These are phyloP conservation scores for Penicillium occitanis DNA, from an alignment of 2,329 filamentous ascomycete species.

Conservation along the genomic window DNA sequence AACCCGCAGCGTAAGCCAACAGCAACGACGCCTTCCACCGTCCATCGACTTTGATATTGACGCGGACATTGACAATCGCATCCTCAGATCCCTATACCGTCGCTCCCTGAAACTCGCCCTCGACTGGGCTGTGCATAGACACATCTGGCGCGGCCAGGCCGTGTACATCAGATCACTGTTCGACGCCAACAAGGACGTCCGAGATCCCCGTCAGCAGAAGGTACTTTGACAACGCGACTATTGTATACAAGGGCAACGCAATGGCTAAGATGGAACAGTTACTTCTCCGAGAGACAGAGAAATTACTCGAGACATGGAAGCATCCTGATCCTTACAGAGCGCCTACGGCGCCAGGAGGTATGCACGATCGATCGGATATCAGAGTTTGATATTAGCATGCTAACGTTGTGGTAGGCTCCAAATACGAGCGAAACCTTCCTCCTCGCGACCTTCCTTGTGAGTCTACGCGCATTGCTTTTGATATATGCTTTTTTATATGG, in stretches of 20 bases:
- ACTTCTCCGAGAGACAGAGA: slow-evolving; percentile 83
- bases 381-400: background rate
- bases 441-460: slow-evolving; percentile 75
- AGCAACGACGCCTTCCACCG: background rate
- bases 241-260: background rate
- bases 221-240: slow-evolving; percentile 49
- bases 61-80: background rate
- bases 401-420: slow-evolving; percentile 64
- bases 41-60: background rate
- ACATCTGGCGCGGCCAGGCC: slow-evolving; percentile 93
- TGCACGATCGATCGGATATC: slow-evolving; percentile 28
- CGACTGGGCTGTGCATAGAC: slow-evolving; percentile 91
- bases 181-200: slow-evolving; percentile 84
- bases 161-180: slow-evolving; percentile 94
- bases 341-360: slow-evolving; percentile 92
- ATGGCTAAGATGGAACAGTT: slow-evolving; percentile 54
- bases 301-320: slow-evolving; percentile 88
- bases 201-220: slow-evolving; percentile 80
- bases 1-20: slow-evolving; percentile 19
- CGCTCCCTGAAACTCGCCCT: slow-evolving; percentile 89
- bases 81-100: slow-evolving; percentile 71
- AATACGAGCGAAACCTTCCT: slow-evolving; percentile 92
- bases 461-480: background rate
- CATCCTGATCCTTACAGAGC: slow-evolving; percentile 90
- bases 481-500: background rate